These are phyloP conservation scores for Acacia melanoxylon DNA, from an alignment of 306 rosid genomes.

Conservation along the genomic window DNA sequence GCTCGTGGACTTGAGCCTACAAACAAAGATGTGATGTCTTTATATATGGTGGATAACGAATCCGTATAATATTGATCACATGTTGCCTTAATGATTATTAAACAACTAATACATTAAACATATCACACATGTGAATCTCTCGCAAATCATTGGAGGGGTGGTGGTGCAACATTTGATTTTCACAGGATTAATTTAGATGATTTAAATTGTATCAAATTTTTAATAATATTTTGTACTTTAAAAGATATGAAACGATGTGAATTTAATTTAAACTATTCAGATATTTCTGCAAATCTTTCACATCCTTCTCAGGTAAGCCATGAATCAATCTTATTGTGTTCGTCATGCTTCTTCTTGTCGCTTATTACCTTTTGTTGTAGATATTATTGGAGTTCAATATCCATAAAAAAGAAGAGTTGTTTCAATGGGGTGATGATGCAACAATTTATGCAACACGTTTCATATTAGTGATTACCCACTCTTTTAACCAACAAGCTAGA, in stretches of 20 bases:
- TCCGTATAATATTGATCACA: background rate
- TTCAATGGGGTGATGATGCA: no score
- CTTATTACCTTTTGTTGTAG: no score
- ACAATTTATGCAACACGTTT: no score
- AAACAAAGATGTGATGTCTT: background rate
- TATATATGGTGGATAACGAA: background rate
- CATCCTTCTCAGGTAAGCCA: no score
- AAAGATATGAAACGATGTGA: background rate
- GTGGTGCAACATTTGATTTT: background rate
- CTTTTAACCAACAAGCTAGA: no score
- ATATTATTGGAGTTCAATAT: no score
- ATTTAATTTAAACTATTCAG: background rate
- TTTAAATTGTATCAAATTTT: background rate
- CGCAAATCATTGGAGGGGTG: background rate
- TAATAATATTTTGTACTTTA: background rate
- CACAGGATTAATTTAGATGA: background rate
- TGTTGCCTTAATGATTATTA: background rate
- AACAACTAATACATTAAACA: background rate
- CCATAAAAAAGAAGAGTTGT: no score
- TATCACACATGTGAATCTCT: background rate
- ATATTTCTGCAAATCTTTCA: no score
- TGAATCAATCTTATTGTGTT: no score
- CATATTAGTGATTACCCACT: no score
- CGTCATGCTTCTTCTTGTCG: no score
- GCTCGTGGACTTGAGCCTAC: background rate